Evolutionary conservation across 2,329 filamentous ascomycete species (phyloP), one percentile per base, ranked within the genome.

Genomic region (Diaporthe citrichinensis): DNA sequence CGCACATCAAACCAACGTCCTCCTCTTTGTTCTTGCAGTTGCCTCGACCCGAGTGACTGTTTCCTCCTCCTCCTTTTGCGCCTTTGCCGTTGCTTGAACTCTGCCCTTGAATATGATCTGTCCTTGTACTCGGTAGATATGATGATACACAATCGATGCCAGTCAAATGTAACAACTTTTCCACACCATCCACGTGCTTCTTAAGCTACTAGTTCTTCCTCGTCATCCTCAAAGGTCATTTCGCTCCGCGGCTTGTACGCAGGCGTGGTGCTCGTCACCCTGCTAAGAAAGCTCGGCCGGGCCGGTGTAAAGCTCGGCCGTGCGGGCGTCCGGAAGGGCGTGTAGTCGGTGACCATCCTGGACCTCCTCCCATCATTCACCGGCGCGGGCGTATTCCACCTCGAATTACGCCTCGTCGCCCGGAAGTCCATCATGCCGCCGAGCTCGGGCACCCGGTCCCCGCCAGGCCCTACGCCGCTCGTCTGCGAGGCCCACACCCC

Each of bases 401-500:
- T 51, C 55, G 69, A 68, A 14, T 73, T 75, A n/a, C 75, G 75
- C 73, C 76, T 49, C 59, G 76, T 71, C 46, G 74, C 53, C 44
- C 76, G 57, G 68, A 77, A 77, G 67, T 77, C 76, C 74, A 76
- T 61, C 71, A 65, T 55, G 25, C 58, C 71, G 46, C 58, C 71
- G 12, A 73, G 58, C 53, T 77, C 76, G 9, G 76, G 68, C 46
- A 76, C 72, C 39, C 76, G 72, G 61, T 79, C 78, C 1, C 77
- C 79, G 1, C 77, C 76, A 3, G 79, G 78, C 20, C 51, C 55
- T 20, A 73, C 58, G 49, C 71, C 71, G 34, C 58, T 53, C 25
- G 73, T 75, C n/a, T 71, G 72, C 46, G 78, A 73, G 36, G 78
- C 79, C 81, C 81, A 82, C n/a, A 78, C 77, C 39, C 75, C 74